phyloP scores from a whole-genome alignment of 2,329 filamentous ascomycete genomes.

The Fusarium nurragi region DNA sequence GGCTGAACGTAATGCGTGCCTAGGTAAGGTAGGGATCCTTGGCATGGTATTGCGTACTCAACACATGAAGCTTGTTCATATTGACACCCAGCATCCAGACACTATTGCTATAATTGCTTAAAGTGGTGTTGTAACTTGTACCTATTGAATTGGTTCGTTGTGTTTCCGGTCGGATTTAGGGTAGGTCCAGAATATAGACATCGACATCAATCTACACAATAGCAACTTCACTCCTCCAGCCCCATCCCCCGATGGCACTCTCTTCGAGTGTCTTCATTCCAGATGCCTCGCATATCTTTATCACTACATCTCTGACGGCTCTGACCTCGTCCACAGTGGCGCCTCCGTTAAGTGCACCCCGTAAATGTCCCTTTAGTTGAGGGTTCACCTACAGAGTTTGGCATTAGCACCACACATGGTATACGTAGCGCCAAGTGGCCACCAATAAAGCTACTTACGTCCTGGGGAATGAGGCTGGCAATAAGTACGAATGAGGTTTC shows the following conservation, averaged over 20 bases:
- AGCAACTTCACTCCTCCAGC: constrained; percentile 43
- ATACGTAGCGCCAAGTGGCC: not conserved
- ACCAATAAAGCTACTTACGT: constrained; percentile 27
- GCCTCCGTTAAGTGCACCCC: constrained; percentile 42
- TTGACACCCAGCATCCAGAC: not conserved
- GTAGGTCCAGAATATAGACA: not conserved
- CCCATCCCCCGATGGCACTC: constrained; percentile 39
- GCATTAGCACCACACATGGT: constrained; percentile 1
- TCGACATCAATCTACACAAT: constrained; percentile 24
- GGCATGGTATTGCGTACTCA: not conserved
- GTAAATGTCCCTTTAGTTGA: constrained; percentile 42
- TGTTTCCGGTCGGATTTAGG: not conserved
- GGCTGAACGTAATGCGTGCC: not conserved
- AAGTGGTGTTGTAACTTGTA: not conserved
- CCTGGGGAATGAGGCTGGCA: constrained; percentile 43
- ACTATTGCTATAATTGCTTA: not conserved
- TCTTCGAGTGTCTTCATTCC: constrained; percentile 36
- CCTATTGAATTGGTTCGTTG: not conserved
- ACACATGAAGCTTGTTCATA: not conserved
- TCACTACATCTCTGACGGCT: constrained; percentile 40
- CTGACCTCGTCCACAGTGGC: constrained; percentile 42
- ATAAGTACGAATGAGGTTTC: constrained; percentile 44
- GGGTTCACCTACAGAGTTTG: constrained; percentile 37
- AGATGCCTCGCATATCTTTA: constrained; percentile 42
- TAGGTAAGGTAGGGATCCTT: not conserved